Evolutionary conservation across 2,329 filamentous ascomycete genomes (phyloP), one percentile per base, ranked within the genome.

Genomic region (Phaeosphaeriaceae sp.): DNA sequence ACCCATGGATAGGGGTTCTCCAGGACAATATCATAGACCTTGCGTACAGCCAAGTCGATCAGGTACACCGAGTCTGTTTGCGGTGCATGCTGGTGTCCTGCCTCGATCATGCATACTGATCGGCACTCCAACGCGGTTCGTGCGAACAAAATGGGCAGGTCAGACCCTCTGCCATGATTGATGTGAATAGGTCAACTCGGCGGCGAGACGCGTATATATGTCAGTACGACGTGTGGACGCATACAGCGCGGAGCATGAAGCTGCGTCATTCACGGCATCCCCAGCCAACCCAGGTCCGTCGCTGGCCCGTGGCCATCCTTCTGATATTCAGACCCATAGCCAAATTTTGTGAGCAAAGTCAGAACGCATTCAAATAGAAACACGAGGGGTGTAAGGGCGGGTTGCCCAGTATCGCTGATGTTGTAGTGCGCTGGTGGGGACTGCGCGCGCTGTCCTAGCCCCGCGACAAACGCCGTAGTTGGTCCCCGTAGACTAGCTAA

Each of bases 161-260:
- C 35, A 40, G 35, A 8, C 4, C 35, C 35, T n/a, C 17, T n/a
- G 35, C 35, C 35, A 40, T 40, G 35, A 8, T 40, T 17, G 17
- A 40, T 40, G 35, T 4, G n/a, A 17, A n/a, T 40, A n/a, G 35
- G n/a, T 17, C 35, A 40, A 40, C 35, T 40, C 35, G 35, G n/a
- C 13, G 17, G 21, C 28, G 28, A 50, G 15, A 28, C 30, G 23
- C 21, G 35, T 43, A 35, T 35, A 24, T 3, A 26, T 52, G 35
- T 52, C 28, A 52, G 49, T 52, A 40, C 43, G 22, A 35, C 23
- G 32, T 40, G 52, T 28, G 52, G 24, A 54, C 7, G 52, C 26
- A 40, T 43, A 44, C 22, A 54, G 17, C 44, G 43, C 24, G 26
- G 15, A 35, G 52, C 43, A n/a, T 35, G 44, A 48, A 30, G 52